phyloP scores from a whole-genome alignment of 2,329 filamentous ascomycete species.

The Scleromitrula shiraiana region DNA sequence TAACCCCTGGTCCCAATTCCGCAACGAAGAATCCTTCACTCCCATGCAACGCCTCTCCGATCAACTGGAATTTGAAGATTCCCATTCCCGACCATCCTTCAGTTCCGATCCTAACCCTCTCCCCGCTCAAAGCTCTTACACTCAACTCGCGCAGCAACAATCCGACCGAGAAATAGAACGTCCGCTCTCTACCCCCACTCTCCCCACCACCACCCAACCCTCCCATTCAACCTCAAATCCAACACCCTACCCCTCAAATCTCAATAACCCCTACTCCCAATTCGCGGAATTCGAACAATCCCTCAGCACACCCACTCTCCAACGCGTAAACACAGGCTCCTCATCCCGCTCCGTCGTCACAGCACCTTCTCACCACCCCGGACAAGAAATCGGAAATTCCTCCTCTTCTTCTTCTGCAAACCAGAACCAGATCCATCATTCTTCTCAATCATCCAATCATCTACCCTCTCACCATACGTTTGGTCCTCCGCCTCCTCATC shows the following conservation, averaged over 20 bases:
- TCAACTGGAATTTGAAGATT: not conserved
- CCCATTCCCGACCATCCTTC: not conserved
- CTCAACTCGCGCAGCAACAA: conserved; percentile 1
- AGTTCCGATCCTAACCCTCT: not conserved
- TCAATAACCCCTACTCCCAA: conserved; percentile 7
- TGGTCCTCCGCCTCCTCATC: not conserved
- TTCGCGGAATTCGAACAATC: conserved; percentile 9
- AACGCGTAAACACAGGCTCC: conserved; percentile 1
- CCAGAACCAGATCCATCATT: not conserved
- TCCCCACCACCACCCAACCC: not conserved
- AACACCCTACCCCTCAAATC: not conserved
- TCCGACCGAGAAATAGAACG: conserved; percentile 1
- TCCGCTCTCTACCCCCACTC: conserved; percentile 4
- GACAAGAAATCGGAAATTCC: not conserved
- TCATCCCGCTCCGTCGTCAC: conserved; percentile 2
- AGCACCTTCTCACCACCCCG: not conserved
- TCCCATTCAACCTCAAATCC: not conserved
- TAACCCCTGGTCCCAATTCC: conserved; percentile 2
- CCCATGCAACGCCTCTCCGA: not conserved
- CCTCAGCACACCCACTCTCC: conserved; percentile 3
- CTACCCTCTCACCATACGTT: not conserved
- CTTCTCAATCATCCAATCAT: not conserved
- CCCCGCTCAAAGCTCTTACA: too few relatives aligned
- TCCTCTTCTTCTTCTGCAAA: not conserved
- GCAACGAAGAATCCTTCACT: not conserved